Evolutionary conservation across 257 asterid species (phyloP).

Genomic region (Scutellaria minor): DNA sequence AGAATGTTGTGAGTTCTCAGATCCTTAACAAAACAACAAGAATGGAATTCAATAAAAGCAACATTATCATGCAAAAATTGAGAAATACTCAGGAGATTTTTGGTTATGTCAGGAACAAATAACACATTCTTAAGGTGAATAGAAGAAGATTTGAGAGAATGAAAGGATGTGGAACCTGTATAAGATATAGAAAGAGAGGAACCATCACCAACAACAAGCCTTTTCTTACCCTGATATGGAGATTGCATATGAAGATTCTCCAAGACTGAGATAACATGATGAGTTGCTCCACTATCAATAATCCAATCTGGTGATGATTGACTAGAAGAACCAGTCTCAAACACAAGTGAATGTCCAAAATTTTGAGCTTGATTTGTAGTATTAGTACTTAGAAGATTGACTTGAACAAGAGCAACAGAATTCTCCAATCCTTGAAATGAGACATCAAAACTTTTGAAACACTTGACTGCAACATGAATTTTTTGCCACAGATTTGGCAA

Average conservation of each 20-base stretch:
- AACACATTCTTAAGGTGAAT: not conserved
- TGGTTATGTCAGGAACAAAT: not conserved
- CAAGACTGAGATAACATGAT: not conserved
- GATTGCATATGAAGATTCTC: not conserved
- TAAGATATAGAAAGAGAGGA: not conserved
- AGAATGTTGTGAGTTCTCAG: not conserved
- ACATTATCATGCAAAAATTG: not conserved
- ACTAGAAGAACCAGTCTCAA: no score
- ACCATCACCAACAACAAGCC: not conserved
- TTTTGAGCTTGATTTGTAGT: not conserved
- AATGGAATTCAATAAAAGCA: not conserved
- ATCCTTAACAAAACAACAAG: not conserved
- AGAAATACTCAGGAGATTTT: not conserved
- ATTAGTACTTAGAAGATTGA: not conserved
- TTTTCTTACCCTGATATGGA: not conserved
- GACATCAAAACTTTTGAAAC: not conserved
- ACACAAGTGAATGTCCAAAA: no score
- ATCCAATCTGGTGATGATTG: not conserved
- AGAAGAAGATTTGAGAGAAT: not conserved
- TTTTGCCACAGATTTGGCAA: not conserved
- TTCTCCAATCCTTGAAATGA: no score
- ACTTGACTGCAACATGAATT: not conserved
- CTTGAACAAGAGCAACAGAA: not conserved
- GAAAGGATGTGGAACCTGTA: not conserved
- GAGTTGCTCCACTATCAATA: not conserved